These are phyloP conservation scores for Apophysomyces elegans DNA, from an alignment of 371 early-diverging fungal genomes.

Conservation along the genomic window DNA sequence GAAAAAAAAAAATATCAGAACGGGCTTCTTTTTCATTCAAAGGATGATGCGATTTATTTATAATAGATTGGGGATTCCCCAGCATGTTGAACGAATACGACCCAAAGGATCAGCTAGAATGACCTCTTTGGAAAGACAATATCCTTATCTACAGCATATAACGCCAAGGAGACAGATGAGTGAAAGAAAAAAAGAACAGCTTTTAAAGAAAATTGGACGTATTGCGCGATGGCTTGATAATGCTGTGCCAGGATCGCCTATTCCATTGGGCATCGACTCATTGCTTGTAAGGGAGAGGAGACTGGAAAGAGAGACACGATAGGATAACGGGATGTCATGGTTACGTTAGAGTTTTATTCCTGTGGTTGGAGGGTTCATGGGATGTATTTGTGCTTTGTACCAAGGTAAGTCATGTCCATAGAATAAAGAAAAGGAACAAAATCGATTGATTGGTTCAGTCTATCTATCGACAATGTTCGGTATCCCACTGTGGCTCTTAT, in stretches of 20 bases:
- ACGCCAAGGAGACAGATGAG: constrained; percentile 28
- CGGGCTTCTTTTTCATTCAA: neutral
- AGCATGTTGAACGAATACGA: constrained; percentile 31
- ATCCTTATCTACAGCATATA: constrained; percentile 34
- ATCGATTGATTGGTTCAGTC: constrained; percentile 14
- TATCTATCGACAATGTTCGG: constrained; percentile 47
- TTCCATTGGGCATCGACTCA: constrained; percentile 50
- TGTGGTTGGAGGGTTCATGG: constrained; percentile 39
- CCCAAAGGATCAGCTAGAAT: constrained; percentile 23
- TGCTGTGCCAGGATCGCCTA: constrained; percentile 49
- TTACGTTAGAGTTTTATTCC: constrained; percentile 45
- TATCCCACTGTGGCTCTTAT: constrained; percentile 48
- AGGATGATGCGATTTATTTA: constrained; percentile 34
- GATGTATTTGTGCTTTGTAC: constrained; percentile 33
- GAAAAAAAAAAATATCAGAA: too few relatives aligned
- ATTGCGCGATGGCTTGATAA: constrained; percentile 45
- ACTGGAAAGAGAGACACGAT: neutral
- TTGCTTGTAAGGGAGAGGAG: constrained; percentile 30
- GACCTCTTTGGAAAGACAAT: constrained; percentile 17
- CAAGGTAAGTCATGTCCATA: constrained; percentile 23
- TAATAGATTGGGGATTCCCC: constrained; percentile 28
- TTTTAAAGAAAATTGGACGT: constrained; percentile 31
- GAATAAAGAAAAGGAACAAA: neutral
- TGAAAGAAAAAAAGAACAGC: constrained; percentile 28
- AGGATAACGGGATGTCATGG: neutral